Evolutionary conservation across 2,329 filamentous ascomycete genomes (phyloP).

Genomic region (Claviceps spartinae): DNA sequence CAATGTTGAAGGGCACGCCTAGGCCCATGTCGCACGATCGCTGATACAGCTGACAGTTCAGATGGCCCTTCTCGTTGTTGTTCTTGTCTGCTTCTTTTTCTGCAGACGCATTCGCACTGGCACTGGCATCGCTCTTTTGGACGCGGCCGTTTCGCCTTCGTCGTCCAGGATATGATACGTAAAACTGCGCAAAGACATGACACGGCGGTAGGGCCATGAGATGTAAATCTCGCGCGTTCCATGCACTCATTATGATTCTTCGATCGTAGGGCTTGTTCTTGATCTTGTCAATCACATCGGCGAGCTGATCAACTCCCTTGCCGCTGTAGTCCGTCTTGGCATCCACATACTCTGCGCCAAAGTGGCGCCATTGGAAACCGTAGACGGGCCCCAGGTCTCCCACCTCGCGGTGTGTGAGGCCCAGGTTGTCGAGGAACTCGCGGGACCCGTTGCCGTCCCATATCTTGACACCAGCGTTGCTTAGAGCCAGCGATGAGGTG

Average conservation of each 20-base stretch:
- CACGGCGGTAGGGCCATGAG: conserved; percentile 90
- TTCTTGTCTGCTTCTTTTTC: background rate
- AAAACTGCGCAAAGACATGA: conserved; percentile 97
- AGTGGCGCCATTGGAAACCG: conserved; percentile 98
- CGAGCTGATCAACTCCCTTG: conserved; percentile 84
- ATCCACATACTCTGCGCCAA: conserved; percentile 80
- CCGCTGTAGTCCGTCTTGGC: conserved; percentile 70
- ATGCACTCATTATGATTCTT: conserved; percentile 79
- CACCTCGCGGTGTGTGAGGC: conserved; percentile 65
- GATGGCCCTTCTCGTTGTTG: conserved; percentile 38
- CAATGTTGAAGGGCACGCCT: conserved; percentile 96
- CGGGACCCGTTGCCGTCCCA: conserved; percentile 97
- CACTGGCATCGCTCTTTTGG: background rate
- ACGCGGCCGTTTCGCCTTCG: conserved; percentile 1
- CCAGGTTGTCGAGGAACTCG: conserved; percentile 75
- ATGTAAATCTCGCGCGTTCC: conserved; percentile 78
- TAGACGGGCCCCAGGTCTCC: conserved; percentile 94
- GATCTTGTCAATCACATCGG: conserved; percentile 78
- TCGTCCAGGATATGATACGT: conserved; percentile 57
- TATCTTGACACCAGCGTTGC: conserved; percentile 76
- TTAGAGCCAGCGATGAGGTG: conserved; percentile 67
- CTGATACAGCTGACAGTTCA: conserved; percentile 88
- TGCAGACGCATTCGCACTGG: background rate
- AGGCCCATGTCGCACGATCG: conserved; percentile 93
- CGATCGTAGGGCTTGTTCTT: conserved; percentile 75